Conservation (phyloP, 148 eudicot genomes). For the Vaccinium vitisidaea region DNA sequence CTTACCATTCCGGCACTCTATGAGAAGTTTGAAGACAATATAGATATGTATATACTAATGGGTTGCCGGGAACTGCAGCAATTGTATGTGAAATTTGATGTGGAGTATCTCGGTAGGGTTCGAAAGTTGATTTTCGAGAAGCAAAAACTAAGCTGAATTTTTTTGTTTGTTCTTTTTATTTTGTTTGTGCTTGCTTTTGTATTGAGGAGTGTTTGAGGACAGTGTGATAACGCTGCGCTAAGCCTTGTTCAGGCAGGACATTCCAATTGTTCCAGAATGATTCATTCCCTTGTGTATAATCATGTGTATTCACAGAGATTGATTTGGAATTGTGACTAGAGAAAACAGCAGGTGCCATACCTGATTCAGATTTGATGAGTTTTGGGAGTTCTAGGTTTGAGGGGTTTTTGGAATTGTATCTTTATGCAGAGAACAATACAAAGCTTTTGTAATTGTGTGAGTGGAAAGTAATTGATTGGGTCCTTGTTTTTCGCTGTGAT, state of each 20-base stretch:
- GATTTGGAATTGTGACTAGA: background rate
- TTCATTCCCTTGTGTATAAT: background rate
- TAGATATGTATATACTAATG: conserved; percentile 32
- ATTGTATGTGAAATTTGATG: conserved; percentile 39
- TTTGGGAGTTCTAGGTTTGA: background rate
- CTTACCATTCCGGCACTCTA: conserved; percentile 78
- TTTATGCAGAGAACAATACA: background rate
- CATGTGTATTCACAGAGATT: background rate
- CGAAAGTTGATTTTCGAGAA: conserved; percentile 52
- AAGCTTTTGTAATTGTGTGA: background rate
- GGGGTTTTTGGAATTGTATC: background rate
- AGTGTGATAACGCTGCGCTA: background rate
- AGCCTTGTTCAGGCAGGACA: background rate
- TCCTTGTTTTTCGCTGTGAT: background rate
- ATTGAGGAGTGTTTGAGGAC: background rate
- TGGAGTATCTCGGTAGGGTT: conserved; percentile 34
- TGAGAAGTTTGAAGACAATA: conserved; percentile 60
- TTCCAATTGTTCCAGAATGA: background rate
- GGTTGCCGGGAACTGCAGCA: conserved; percentile 32
- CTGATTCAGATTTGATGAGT: background rate
- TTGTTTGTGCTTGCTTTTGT: background rate
- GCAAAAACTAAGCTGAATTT: conserved; percentile 42
- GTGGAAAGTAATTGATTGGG: background rate
- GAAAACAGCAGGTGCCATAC: background rate
- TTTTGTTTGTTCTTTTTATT: background rate